Base-by-base conservation (phyloP, 306 rosid genomes). In the Rosa persica region DNA sequence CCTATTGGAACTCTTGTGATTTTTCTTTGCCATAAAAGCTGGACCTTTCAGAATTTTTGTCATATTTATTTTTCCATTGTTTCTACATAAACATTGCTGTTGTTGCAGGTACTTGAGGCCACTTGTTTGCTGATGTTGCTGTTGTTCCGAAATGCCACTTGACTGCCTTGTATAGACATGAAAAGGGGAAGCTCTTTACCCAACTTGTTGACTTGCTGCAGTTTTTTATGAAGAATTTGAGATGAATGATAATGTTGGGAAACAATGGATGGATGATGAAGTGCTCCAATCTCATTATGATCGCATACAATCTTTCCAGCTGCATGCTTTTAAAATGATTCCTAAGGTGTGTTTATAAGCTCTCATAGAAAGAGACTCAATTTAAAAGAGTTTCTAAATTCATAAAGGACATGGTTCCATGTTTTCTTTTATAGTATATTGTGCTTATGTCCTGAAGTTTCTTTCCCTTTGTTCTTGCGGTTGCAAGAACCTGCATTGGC, bases 91-190 rank as follows among this genome's bases (percentile, higher is more conserved):
- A 54, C 67, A 16, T 52, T 12, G n/a, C 22, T 76, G 76, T 69
- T 52, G 75, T 74, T 86, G 48, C 78, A 93, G 99, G 87, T 95
- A 86, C 87, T 77, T 91, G 81, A 92, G 97, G 87, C 99, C 99
- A 48, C 90, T 95, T 77, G 97, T 95, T 81, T 0, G 97, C 94
- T 82, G 99, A 95, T 84, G 92, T 91, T n/a, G 99, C 93, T 61
- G 99, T 95, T 27, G 99, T 95, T 81, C 89, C 98, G 60, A 95
- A 95, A 85, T 95, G 99, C 84, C 97, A 93, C 86, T 87, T 95
- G 80, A 95, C 98, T 88, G 87, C 89, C 34, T 98, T 95, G 80
- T 95, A 95, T 83, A 87, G 86, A 86, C 98, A 95, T 75, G 94
- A 79, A 80, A 95, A 86, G 86, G 99, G 99, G 62, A 95, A 95